Base-by-base conservation (phyloP, 1,284 basidiomycete species). In the Bondarzewia mesenterica region DNA sequence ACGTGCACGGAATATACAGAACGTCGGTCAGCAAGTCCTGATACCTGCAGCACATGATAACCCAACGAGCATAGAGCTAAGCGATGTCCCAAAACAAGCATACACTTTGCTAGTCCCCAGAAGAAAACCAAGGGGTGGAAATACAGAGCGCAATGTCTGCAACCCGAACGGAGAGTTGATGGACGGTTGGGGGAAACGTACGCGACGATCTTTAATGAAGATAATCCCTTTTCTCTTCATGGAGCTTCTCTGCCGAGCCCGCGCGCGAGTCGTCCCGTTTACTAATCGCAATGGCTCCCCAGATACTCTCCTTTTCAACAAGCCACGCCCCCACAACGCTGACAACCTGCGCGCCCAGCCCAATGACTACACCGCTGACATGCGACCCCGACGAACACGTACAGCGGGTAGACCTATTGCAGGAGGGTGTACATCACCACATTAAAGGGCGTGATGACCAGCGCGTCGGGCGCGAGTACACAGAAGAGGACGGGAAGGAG, bases 301-400 rank as follows among this genome's bases (percentile, higher is more conserved):
- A 14, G 12, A 16, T 47, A 3, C 1, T n/a, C 18, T 42, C 16
- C 43, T 21, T 35, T 52, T 42, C 41, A 39, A n/a, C 4, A 53
- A 16, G 25, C n/a, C 47, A 39, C 36, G 45, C n/a, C 22, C 48
- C 52, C 7, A 54, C 32, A 7, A 45, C 32, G 10, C 16, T 41
- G 41, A 53, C 52, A n/a, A 45, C 16, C 8, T 42, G 47, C 27
- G 74, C 80, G 2, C 66, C 56, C 0, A 73, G 47, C 1, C 81
- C 82, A 0, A 85, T 42, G 10, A 72, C 25, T 1, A 60, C 66
- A 0, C 82, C 81, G 21, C 67, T 67, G 42, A 85, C 74, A 77
- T 2, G 80, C 75, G 0, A 75, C 71, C 5, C 77, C 79, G 27
- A 73, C 67, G 52, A 85, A 75, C 18, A 80, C 71, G 52, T 85